A percentile compares a stretch with the other conserved stretches of the same genome.
These are phyloP conservation scores for Plenodomus lindquistii DNA, from an alignment of 2,329 filamentous ascomycete species.

Conservation along the genomic window DNA sequence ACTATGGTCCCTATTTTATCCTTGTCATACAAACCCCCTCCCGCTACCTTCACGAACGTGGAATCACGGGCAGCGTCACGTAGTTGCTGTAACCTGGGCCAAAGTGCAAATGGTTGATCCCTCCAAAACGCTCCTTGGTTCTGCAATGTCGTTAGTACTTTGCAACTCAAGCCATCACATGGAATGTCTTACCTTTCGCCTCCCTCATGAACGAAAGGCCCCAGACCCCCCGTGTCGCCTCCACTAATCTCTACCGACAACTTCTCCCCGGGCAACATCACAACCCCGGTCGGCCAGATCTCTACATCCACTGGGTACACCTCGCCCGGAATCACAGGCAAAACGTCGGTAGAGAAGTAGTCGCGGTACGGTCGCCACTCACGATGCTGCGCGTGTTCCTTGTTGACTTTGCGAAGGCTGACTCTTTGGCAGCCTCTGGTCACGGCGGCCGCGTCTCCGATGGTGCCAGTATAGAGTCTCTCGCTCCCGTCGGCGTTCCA, in stretches of 20 bases:
- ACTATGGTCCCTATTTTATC: too few relatives aligned
- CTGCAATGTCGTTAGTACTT: too few relatives aligned
- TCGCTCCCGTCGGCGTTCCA: constrained; percentile 59
- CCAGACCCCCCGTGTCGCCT: constrained; percentile 62
- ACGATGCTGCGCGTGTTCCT: constrained; percentile 56
- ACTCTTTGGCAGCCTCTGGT: constrained; percentile 67
- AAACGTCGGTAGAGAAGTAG: constrained; percentile 59
- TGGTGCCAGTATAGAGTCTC: constrained; percentile 67
- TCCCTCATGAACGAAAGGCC: constrained; percentile 57
- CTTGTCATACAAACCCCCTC: too few relatives aligned
- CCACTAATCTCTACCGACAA: constrained; percentile 59
- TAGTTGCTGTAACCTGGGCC: constrained; percentile 55
- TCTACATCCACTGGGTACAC: constrained; percentile 66
- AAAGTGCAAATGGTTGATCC: constrained; percentile 60
- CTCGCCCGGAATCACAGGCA: constrained; percentile 57
- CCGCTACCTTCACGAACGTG: too few relatives aligned
- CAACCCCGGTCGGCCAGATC: constrained; percentile 67
- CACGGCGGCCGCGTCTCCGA: constrained; percentile 65
- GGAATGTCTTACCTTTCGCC: too few relatives aligned
- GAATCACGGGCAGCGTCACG: constrained; percentile 58
- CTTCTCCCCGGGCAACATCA: constrained; percentile 56
- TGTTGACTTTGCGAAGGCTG: constrained; percentile 59
- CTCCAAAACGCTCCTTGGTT: too few relatives aligned
- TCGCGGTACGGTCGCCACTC: constrained; percentile 61
- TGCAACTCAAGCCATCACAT: too few relatives aligned